Conservation (phyloP, 2,329 filamentous ascomycete species). For the Byssochlamys sp. region DNA sequence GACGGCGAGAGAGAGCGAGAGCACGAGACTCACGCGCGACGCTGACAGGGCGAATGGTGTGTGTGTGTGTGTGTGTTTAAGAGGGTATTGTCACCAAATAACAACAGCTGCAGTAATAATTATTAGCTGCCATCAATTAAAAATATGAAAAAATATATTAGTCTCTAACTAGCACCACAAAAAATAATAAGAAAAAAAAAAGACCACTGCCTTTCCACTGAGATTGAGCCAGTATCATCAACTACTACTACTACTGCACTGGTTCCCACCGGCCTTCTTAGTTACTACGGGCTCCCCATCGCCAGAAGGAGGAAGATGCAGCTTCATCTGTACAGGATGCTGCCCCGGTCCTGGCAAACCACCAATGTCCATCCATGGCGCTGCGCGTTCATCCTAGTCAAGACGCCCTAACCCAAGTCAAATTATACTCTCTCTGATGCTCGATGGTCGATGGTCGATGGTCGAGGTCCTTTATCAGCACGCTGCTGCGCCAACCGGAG, state of each 20-base stretch:
- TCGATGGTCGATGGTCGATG: neutral
- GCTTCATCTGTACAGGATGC: neutral
- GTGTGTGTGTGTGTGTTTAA: constrained; percentile 47
- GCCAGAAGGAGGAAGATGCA: neutral
- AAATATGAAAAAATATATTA: no score
- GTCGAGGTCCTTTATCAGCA: neutral
- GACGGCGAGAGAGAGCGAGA: neutral
- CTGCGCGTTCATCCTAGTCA: neutral
- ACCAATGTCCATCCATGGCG: neutral
- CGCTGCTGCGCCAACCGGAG: neutral
- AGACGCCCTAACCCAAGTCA: neutral
- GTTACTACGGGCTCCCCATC: neutral
- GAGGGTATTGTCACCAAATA: constrained; percentile 20
- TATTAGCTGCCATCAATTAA: constrained; percentile 5
- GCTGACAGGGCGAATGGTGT: neutral
- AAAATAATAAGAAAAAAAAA: neutral
- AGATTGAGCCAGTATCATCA: no score
- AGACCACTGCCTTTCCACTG: neutral
- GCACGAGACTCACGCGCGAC: neutral
- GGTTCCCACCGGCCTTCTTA: neutral
- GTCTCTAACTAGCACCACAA: neutral
- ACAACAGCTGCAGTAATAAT: no score
- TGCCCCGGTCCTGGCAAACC: neutral
- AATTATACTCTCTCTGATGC: neutral
- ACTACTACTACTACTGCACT: no score